Percentiles rank a stretch among this genome's conserved stretches.
Conservation (phyloP, 805 yeast species). For the Lipomyces orientalis region DNA sequence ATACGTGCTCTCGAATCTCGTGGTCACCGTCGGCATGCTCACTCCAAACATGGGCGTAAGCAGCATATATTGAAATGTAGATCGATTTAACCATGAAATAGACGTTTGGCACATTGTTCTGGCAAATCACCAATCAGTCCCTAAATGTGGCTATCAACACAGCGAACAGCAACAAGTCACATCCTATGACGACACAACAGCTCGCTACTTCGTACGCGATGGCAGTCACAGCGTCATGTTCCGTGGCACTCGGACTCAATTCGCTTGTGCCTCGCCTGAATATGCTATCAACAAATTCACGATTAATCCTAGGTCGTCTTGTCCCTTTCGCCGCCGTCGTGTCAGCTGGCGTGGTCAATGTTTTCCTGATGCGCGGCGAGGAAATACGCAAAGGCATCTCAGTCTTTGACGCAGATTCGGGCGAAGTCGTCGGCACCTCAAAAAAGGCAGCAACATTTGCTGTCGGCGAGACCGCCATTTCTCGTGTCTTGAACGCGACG, state of each 20-base stretch:
- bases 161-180: slow-evolving; percentile 94
- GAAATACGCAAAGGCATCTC: slow-evolving; percentile 70
- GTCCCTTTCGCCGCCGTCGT: slow-evolving; percentile 99
- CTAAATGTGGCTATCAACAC: slow-evolving; percentile 96
- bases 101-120: slow-evolving; percentile 86
- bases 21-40: slow-evolving; percentile 97
- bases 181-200: slow-evolving; percentile 82
- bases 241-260: slow-evolving; percentile 92
- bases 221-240: slow-evolving; percentile 94
- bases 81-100: slow-evolving; percentile 9
- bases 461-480: slow-evolving; percentile 95
- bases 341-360: slow-evolving; percentile 94
- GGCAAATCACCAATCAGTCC: slow-evolving; percentile 98
- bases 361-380: slow-evolving; percentile 94
- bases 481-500: slow-evolving; percentile 93
- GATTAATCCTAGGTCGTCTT: slow-evolving; percentile 75
- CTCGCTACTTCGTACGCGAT: slow-evolving; percentile 76
- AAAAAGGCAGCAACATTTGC: slow-evolving; percentile 88
- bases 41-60: slow-evolving; percentile 81
- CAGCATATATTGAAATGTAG: neutral
- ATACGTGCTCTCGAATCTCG: slow-evolving; percentile 89
- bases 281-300: slow-evolving; percentile 70
- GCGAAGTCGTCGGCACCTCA: slow-evolving; percentile 63
- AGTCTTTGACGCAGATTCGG: slow-evolving; percentile 48
- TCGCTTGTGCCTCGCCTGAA: slow-evolving; percentile 86